phyloP scores from a whole-genome alignment of 371 early-diverging fungal genomes.

The Syncephalastrum sp. region DNA sequence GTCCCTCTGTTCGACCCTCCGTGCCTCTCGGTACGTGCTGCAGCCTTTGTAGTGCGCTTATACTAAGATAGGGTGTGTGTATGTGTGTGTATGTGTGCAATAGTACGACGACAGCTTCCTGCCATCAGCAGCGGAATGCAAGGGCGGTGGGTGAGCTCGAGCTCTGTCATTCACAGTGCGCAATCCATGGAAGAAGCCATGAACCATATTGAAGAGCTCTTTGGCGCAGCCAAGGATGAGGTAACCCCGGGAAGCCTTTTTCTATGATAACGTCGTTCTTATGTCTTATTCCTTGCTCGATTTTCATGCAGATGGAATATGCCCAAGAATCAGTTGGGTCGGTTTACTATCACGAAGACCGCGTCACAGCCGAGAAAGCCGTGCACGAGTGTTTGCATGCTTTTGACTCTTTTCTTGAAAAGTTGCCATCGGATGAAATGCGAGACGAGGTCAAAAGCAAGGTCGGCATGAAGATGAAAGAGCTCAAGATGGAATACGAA shows the following conservation, averaged over 20 bases:
- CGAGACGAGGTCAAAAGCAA: constrained; percentile 33
- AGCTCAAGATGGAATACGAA: constrained; percentile 40
- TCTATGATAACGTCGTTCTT: background rate
- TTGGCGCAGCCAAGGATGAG: constrained; percentile 38
- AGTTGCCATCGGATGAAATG: constrained; percentile 36
- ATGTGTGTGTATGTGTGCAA: too few relatives aligned
- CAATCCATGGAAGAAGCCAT: constrained; percentile 28
- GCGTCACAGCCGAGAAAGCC: constrained; percentile 32
- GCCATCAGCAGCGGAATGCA: too few relatives aligned
- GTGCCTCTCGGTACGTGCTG: too few relatives aligned
- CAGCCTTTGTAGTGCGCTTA: too few relatives aligned
- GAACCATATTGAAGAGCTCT: constrained; percentile 37
- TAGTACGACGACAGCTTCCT: too few relatives aligned
- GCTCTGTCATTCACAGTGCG: too few relatives aligned
- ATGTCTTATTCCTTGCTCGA: too few relatives aligned
- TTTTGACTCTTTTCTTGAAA: constrained; percentile 26
- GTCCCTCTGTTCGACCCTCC: too few relatives aligned
- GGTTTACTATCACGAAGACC: constrained; percentile 44
- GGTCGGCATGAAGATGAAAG: constrained; percentile 38
- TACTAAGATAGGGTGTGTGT: too few relatives aligned
- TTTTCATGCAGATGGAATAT: constrained; percentile 31
- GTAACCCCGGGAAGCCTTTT: constrained; percentile 10
- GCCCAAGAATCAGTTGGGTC: constrained; percentile 44
- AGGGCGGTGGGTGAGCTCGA: too few relatives aligned
- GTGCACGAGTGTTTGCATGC: constrained; percentile 35